phyloP scores from a whole-genome alignment of 2,329 filamentous ascomycete genomes.

The Nigrospora osmanthi region DNA sequence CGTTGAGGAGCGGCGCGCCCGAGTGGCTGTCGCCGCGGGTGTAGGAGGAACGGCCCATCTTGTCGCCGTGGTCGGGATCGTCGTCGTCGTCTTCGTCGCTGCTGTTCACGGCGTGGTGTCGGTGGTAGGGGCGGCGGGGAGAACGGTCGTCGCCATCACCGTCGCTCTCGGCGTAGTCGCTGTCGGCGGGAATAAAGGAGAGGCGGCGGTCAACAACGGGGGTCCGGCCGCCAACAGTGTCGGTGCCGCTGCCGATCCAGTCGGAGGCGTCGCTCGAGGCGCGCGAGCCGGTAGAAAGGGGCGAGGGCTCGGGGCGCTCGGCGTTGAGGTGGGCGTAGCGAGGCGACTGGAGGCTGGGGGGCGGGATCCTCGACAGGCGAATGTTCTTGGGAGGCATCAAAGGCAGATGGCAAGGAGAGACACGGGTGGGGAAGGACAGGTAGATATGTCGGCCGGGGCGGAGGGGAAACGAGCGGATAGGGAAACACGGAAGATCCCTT shows the following conservation, averaged over 20 bases:
- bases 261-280: conserved; percentile 16
- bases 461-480: no score
- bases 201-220: conserved; percentile 12
- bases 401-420: neutral
- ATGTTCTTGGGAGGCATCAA: conserved; percentile 18
- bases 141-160: conserved; percentile 6
- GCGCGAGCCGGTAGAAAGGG: conserved; percentile 13
- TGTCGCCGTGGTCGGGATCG: conserved; percentile 28
- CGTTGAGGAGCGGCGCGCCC: conserved; percentile 31
- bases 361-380: conserved; percentile 16
- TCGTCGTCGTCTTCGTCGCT: conserved; percentile 22
- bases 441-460: no score
- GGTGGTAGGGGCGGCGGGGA: neutral
- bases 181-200: conserved; percentile 12
- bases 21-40: conserved; percentile 38
- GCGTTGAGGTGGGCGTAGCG: conserved; percentile 6
- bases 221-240: conserved; percentile 15
- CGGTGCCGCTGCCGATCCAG: conserved; percentile 17
- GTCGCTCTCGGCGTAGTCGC: conserved; percentile 8
- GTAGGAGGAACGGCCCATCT: conserved; percentile 32
- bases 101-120: neutral
- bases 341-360: conserved; percentile 6
- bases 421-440: conserved; percentile 2
- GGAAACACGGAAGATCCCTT: no score
- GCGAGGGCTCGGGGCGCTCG: conserved; percentile 9